Evolutionary conservation across 2,329 filamentous ascomycete genomes (phyloP), one percentile per base, ranked within the genome.

Genomic region (Ophiostoma tasmaniense): DNA sequence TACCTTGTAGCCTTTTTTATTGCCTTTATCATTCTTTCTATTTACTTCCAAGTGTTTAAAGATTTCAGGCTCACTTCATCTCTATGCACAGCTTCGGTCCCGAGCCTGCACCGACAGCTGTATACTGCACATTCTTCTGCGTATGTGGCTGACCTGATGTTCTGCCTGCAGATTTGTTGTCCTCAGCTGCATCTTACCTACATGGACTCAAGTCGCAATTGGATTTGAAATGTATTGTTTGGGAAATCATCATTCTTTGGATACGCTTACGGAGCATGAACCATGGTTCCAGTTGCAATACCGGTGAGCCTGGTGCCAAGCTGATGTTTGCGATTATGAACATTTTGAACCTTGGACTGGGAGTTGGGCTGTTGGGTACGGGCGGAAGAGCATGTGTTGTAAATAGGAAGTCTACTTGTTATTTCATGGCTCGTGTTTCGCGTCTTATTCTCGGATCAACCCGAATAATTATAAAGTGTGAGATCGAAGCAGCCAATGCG

Each of bases 1-100:
- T 55, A 4, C 25, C 50, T 55, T 45, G 14, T 8, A n/a, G 7
- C 7, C 50, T 25, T 10, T 52, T 55, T 52, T 52, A 33, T 33
- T 6, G 45, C 8, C 22, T 50, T 50, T 20, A 50, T 50, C 22
- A n/a, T n/a, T 22, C 20, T 45, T 45, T 17, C 42, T 45, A 45
- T 45, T 20, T 45, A n/a, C n/a, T n/a, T n/a, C n/a, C n/a, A n/a
- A n/a, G n/a, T n/a, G n/a, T n/a, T n/a, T n/a, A n/a, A n/a, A 45
- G 42, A n/a, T 20, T 45, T 45, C 42, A 45, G 42, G 42, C 42
- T 45, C 42, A 45, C 11, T 45, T 45, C 42, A 45, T 20, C 42
- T 61, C 14, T 17, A 61, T 25, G 55, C 28, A 64, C 61, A 25
- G 61, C 61, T 22, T 64, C 61, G 61, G 61, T 64, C 61, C 55